Base-by-base conservation (phyloP, 768 basidiomycete species). In the Rhodotorula paludigena region DNA sequence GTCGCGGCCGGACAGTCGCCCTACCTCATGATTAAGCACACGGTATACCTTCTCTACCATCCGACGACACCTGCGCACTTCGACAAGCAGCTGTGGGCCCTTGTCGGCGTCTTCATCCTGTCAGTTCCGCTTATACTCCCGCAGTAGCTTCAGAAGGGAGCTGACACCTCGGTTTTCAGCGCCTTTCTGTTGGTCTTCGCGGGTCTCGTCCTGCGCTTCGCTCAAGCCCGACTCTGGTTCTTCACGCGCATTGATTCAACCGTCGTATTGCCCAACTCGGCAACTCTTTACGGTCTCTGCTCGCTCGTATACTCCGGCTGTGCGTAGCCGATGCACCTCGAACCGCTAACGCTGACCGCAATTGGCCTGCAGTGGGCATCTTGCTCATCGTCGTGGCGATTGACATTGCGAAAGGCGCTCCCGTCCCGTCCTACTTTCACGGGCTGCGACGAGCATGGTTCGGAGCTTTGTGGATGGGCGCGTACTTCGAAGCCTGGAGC, bases 401-500 rank as follows among this genome's bases (percentile, higher is more conserved):
- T 21, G 49, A 52, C n/a, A 47, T 64, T 36, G 28, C 60, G 1
- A 16, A 44, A 6, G 35, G 38, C 16, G 25, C 11, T 9, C 18
- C 28, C 16, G 35, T 42, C 28, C 54, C 58, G 30, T 0, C 18
- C 0, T 52, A n/a, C 25, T 69, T 39, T 23, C 21, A 51, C 5
- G 68, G 68, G 0, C 1, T 51, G 4, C 32, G 35, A 2, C 36
- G 32, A 0, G 49, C n/a, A 2, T 69, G 68, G 63, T 60, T 60
- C 42, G 54, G 35, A 2, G 38, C 56, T 0, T 41, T 69, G 5
- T 65, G 59, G 59, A 30, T 25, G 25, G 68, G 59, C 25, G 51
- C 58, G 15, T 65, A 57, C 44, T 47, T 49, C 42, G 68, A 69
- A 45, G 30, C 38, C 16, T 69, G 68, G 68, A 44, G 56, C 15